Percentiles rank a stretch among this genome's conserved stretches.
Evolutionary conservation across 1,139 yeast genomes (phyloP).

Genomic region (Yamadazyma dendronema): DNA sequence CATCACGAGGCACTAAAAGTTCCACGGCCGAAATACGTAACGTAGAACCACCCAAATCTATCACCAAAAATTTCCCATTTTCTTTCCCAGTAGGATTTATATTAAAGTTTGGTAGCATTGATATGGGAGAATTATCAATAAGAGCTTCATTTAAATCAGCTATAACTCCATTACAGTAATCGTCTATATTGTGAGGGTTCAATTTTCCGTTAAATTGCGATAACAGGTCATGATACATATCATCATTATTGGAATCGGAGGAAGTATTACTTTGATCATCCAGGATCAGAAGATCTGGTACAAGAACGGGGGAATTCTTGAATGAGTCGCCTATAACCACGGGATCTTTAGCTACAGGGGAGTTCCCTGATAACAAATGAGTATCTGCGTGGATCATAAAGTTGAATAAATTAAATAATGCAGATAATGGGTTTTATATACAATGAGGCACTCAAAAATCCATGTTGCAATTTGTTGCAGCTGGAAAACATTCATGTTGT

Average conservation of each 20-base stretch:
- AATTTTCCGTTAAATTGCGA: constrained; percentile 8
- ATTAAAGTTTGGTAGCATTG: constrained; percentile 50
- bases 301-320: background rate
- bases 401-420: no score
- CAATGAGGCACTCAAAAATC: background rate
- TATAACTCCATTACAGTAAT: constrained; percentile 6
- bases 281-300: constrained; percentile 6
- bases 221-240: constrained; percentile 1
- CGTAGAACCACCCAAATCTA: constrained; percentile 59
- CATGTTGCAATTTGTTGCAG: background rate
- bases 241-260: constrained; percentile 4
- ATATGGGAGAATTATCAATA: constrained; percentile 24
- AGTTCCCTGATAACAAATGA: no score
- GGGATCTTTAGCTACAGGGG: background rate
- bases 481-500: no score
- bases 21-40: constrained; percentile 41
- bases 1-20: constrained; percentile 6
- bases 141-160: constrained; percentile 32
- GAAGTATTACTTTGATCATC: constrained; percentile 6
- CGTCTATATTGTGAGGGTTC: constrained; percentile 2
- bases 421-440: no score
- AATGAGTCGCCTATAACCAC: background rate
- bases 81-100: constrained; percentile 44
- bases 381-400: background rate
- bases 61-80: constrained; percentile 42